Evolutionary conservation across 441 rosid species (phyloP).

Genomic region (Adansonia madagascariensis): DNA sequence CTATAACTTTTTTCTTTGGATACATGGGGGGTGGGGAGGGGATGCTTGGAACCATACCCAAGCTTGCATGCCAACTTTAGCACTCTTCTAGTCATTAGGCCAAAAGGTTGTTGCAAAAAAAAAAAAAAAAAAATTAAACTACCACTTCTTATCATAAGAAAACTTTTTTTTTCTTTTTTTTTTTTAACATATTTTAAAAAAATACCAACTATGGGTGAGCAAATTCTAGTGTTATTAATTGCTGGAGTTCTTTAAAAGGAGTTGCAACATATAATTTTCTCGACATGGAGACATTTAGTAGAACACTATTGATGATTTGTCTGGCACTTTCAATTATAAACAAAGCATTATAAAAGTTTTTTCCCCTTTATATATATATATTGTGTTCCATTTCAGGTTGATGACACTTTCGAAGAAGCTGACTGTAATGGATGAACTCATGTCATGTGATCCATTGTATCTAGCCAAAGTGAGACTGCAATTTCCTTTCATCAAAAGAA

Average conservation of each 20-base stretch:
- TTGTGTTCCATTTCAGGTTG: constrained; percentile 52
- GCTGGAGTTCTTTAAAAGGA: background rate
- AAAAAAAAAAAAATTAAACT: too few species aligned
- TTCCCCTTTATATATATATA: background rate
- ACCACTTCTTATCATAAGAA: too few species aligned
- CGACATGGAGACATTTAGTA: background rate
- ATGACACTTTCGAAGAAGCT: constrained; percentile 87
- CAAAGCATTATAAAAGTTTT: background rate
- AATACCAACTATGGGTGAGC: background rate
- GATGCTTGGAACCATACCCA: too few species aligned
- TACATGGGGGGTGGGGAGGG: too few species aligned
- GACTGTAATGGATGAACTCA: constrained; percentile 70
- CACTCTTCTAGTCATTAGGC: too few species aligned
- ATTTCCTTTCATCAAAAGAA: constrained; percentile 12
- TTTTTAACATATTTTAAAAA: too few species aligned
- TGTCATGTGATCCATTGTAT: constrained; percentile 81
- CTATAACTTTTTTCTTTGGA: too few species aligned
- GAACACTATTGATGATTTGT: background rate
- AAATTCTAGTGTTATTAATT: background rate
- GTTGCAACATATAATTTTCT: background rate
- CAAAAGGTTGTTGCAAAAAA: too few species aligned
- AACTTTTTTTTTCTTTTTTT: too few species aligned
- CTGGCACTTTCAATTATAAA: background rate
- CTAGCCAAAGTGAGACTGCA: constrained; percentile 64
- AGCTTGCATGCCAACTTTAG: too few species aligned